A percentile compares a stretch with the other conserved stretches of the same genome.
phyloP scores from a whole-genome alignment of 164 flowering plant genomes.

The Berberis thunbergii region DNA sequence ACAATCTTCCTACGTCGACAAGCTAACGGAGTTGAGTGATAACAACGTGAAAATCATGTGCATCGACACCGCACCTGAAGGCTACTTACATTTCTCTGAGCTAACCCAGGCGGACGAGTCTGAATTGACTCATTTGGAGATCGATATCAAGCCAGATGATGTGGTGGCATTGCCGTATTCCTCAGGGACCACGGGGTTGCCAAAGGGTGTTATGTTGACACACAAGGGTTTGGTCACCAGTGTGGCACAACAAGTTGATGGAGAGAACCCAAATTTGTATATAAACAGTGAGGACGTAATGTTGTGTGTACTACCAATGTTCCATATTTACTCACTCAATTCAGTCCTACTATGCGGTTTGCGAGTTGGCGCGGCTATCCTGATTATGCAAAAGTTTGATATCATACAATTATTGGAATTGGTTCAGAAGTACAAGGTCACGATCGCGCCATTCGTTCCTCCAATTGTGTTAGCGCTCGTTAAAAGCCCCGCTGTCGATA shows the following conservation, averaged over 20 bases:
- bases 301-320: conserved; percentile 69
- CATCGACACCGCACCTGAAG: conserved; percentile 36
- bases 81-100: conserved; percentile 49
- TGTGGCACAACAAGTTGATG: conserved; percentile 90
- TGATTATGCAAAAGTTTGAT: conserved; percentile 77
- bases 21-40: conserved; percentile 32
- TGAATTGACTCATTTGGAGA: conserved; percentile 27
- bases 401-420: conserved; percentile 45
- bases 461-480: conserved; percentile 75
- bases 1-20: conserved; percentile 37
- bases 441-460: conserved; percentile 78
- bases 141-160: conserved; percentile 52
- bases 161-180: conserved; percentile 87
- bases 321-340: conserved; percentile 80
- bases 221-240: conserved; percentile 71
- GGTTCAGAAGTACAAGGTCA: conserved; percentile 54
- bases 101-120: conserved; percentile 39
- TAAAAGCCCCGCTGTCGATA: conserved; percentile 48
- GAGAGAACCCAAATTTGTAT: conserved; percentile 81
- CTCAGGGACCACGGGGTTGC: conserved; percentile 91
- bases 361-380: conserved; percentile 71
- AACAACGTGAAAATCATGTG: conserved; percentile 35
- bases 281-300: conserved; percentile 57
- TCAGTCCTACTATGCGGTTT: conserved; percentile 63
- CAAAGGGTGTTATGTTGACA: conserved; percentile 88